Evolutionary conservation across 768 basidiomycete genomes (phyloP), one percentile per base, ranked within the genome.

Genomic region (Amanita polypyramis): DNA sequence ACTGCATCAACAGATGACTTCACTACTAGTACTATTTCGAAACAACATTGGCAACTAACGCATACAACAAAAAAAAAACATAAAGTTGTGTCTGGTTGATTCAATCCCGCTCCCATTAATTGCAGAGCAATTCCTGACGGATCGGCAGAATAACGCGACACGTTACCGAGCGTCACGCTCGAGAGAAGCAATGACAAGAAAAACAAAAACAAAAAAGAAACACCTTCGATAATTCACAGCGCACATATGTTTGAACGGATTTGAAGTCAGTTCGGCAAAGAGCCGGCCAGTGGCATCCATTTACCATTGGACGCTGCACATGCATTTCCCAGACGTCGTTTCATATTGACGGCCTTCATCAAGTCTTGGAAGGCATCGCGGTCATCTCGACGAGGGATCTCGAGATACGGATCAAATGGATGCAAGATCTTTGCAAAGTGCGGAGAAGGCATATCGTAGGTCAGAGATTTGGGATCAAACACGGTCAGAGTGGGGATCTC

Each of bases 331-430:
- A 2, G 14, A 23, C 8, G 8, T 11, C 32, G 44, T 5, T 34
- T 35, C 23, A 9, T 19, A 25, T 19, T 19, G 9, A 45, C 33
- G 5, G 33, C 32, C n/a, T 45, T 45, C 12, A 10, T 36, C 14
- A 45, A 14, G n/a, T 45, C 44, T 45, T 45, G 44, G 21, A 45
- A 36, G 8, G 44, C 44, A 20, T 45, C 44, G 23, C 44, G 32
- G 14, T 45, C 44, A 36, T 45, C 44, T 11, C 44, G 33, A 4
- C 44, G 44, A 5, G 44, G 44, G 14, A 45, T 35, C 34, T 45
- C 44, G 19, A 45, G n/a, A 33, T 33, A 45, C 7, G 44, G 19
- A 34, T 45, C 32, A 23, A 45, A 21, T 1, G 44, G 44, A 25
- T 45, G 44, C 34, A 45, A 36, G 34, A 45, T 45, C 34, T 33